These are phyloP conservation scores for Lactuca sativa DNA, from an alignment of 129 eudicot species.

Conservation along the genomic window DNA sequence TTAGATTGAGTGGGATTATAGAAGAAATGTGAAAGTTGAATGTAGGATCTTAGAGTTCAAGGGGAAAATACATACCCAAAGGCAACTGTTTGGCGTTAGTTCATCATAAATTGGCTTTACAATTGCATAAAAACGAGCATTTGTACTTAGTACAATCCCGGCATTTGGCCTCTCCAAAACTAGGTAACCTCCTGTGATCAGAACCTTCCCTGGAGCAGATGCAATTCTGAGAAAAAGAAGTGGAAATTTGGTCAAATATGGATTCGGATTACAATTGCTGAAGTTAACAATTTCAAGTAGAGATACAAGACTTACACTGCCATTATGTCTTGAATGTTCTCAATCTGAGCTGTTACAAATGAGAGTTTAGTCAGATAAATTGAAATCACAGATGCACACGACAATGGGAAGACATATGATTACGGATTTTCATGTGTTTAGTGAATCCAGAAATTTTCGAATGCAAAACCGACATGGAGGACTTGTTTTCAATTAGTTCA, in stretches of 20 bases:
- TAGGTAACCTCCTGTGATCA: constrained; percentile 87
- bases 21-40: not conserved
- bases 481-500: not conserved
- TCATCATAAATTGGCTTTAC: constrained; percentile 82
- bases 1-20: too few relatives aligned
- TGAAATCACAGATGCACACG: not conserved
- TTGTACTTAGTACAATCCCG: constrained; percentile 88
- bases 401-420: not conserved
- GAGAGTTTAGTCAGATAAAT: constrained; percentile 10
- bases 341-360: constrained; percentile 16
- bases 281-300: constrained; percentile 3
- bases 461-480: not conserved
- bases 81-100: constrained; percentile 62
- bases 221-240: constrained; percentile 54
- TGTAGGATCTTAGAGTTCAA: not conserved
- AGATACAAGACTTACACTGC: constrained; percentile 32
- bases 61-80: constrained; percentile 45
- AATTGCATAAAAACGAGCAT: constrained; percentile 86
- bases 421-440: not conserved
- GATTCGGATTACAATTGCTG: not conserved
- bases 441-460: not conserved
- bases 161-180: constrained; percentile 91
- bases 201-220: constrained; percentile 90
- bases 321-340: constrained; percentile 19
- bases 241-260: not conserved